These are phyloP conservation scores for Aspergillus tanneri DNA, from an alignment of 2,329 filamentous ascomycete genomes.

Conservation along the genomic window DNA sequence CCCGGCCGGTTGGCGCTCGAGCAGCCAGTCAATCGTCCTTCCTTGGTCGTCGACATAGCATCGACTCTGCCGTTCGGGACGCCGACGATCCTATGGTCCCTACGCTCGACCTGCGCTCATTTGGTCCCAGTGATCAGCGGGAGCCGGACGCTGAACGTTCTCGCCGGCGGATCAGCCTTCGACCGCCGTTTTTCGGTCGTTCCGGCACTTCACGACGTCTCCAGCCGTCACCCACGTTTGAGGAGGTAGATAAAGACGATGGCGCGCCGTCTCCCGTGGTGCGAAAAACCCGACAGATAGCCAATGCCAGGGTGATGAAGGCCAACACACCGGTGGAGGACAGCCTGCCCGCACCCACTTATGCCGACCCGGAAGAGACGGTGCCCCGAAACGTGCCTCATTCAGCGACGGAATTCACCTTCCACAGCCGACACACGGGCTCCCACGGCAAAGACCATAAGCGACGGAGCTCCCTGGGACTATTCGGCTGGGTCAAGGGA, in stretches of 20 bases:
- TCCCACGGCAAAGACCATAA: slow-evolving; percentile 36
- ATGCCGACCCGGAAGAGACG: slow-evolving; percentile 12
- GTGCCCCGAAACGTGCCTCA: slow-evolving; percentile 23
- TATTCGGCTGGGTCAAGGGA: slow-evolving; percentile 45
- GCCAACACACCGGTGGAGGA: slow-evolving; percentile 14
- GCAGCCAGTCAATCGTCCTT: slow-evolving; percentile 28
- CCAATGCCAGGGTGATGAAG: slow-evolving; percentile 10
- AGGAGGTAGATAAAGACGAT: slow-evolving; percentile 28
- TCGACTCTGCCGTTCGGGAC: slow-evolving; percentile 27
- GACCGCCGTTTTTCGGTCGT: slow-evolving; percentile 38
- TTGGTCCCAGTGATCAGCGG: slow-evolving; percentile 21
- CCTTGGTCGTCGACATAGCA: slow-evolving; percentile 27
- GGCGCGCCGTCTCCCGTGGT: slow-evolving; percentile 37
- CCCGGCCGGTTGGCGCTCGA: slow-evolving; percentile 16
- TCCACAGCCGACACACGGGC: slow-evolving; percentile 22
- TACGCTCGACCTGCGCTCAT: slow-evolving; percentile 28
- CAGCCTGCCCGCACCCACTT: slow-evolving; percentile 18
- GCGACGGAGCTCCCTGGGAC: slow-evolving; percentile 37
- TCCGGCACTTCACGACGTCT: slow-evolving; percentile 24
- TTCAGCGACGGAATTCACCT: slow-evolving; percentile 28
- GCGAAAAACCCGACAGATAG: slow-evolving; percentile 29
- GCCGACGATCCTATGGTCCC: slow-evolving; percentile 27
- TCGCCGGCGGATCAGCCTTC: slow-evolving; percentile 37
- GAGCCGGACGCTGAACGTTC: slow-evolving; percentile 21
- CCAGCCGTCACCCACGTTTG: slow-evolving; percentile 28